Conservation (phyloP, 2,329 filamentous ascomycete genomes). For the Apiospora aurea region DNA sequence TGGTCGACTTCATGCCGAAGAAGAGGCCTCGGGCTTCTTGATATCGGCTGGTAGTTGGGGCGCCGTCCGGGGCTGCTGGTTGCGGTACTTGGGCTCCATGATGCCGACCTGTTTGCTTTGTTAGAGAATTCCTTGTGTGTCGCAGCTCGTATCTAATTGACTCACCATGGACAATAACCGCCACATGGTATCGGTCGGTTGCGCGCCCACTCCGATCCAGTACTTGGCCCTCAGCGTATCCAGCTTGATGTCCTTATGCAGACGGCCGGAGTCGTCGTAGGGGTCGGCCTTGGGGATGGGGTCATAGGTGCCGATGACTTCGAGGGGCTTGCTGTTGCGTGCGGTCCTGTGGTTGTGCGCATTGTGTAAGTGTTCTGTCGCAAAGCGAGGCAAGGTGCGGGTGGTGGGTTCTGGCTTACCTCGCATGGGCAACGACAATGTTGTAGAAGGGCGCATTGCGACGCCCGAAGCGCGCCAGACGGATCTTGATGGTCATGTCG, state of each 20-base stretch:
- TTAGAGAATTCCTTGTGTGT: not conserved
- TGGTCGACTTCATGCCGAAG: not conserved
- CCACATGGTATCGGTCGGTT: conserved; percentile 92
- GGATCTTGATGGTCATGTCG: conserved; percentile 70
- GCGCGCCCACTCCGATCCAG: conserved; percentile 96
- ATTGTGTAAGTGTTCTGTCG: not conserved
- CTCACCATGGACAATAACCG: conserved; percentile 80
- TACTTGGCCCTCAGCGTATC: conserved; percentile 85
- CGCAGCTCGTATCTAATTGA: not conserved
- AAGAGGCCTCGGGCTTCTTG: conserved; percentile 11
- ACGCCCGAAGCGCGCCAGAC: conserved; percentile 91
- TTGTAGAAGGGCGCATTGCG: conserved; percentile 94
- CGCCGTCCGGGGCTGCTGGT: conserved; percentile 38
- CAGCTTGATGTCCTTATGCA: conserved; percentile 91
- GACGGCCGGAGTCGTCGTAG: conserved; percentile 67
- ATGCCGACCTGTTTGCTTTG: conserved; percentile 44
- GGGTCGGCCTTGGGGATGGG: conserved; percentile 69
- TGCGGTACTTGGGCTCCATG: conserved; percentile 46
- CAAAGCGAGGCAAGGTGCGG: not conserved
- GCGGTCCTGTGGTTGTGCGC: conserved; percentile 68
- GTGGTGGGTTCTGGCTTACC: conserved; percentile 60
- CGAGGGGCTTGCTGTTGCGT: conserved; percentile 85
- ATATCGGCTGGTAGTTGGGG: conserved; percentile 35
- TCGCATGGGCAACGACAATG: conserved; percentile 92
- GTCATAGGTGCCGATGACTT: conserved; percentile 86